Evolutionary conservation across 352 stramenopile species (phyloP).

Genomic region (Pythium rhizo-oryzae): DNA sequence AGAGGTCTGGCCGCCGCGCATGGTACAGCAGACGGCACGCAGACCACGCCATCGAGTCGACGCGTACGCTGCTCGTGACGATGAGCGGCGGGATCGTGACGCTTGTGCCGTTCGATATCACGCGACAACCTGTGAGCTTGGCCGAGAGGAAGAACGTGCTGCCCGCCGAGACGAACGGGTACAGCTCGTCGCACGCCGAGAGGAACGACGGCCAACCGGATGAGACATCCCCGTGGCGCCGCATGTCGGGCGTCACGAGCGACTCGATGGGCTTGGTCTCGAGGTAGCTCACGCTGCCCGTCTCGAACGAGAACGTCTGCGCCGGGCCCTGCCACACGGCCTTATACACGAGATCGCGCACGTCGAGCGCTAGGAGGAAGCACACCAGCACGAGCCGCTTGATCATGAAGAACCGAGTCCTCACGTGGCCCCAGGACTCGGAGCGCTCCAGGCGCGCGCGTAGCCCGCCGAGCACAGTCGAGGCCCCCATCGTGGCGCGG

Average conservation of each 20-base stretch:
- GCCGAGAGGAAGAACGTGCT: slow-evolving; percentile 34
- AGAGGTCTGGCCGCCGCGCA: slow-evolving; percentile 40
- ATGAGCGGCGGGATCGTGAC: slow-evolving; percentile 28
- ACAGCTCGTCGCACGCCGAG: slow-evolving; percentile 29
- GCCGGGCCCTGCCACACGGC: slow-evolving; percentile 3
- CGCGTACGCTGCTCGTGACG: slow-evolving; percentile 42
- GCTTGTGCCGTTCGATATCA: slow-evolving; percentile 5
- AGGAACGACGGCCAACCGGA: slow-evolving; percentile 48
- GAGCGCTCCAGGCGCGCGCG: background rate
- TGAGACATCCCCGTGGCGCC: background rate
- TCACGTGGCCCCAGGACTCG: slow-evolving; percentile 2
- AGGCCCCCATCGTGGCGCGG: background rate
- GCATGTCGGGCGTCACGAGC: slow-evolving; percentile 3
- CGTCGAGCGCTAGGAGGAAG: slow-evolving; percentile 15
- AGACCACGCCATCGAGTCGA: slow-evolving; percentile 55
- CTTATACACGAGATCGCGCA: slow-evolving; percentile 26
- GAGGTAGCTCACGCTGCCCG: slow-evolving; percentile 9
- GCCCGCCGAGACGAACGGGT: slow-evolving; percentile 20
- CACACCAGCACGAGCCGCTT: slow-evolving; percentile 17
- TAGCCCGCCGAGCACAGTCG: background rate
- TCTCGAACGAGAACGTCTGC: slow-evolving; percentile 17
- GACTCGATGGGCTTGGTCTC: slow-evolving; percentile 12
- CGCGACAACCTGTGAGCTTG: slow-evolving; percentile 32
- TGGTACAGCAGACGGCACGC: slow-evolving; percentile 44
- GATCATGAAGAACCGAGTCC: slow-evolving; percentile 20